Evolutionary conservation across 805 yeast species (phyloP), one percentile per base, ranked within the genome.

Genomic region (Lipomyces mesembrius): DNA sequence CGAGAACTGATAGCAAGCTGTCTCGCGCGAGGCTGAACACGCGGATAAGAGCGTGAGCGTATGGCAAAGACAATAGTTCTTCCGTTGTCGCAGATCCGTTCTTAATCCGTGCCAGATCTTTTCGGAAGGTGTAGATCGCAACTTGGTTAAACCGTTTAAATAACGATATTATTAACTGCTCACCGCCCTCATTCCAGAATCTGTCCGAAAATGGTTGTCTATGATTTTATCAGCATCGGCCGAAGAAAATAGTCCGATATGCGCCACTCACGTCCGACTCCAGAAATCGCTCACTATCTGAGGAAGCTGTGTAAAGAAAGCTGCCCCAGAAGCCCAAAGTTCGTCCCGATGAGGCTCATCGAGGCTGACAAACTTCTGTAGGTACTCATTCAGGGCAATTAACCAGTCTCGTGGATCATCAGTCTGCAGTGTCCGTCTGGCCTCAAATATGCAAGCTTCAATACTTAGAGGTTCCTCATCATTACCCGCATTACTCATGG

Each of bases 161-260:
- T n/a, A 66, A 57, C 35, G n/a, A 22, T 22, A 51, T n/a, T n/a
- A 59, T 32, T n/a, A 55, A 20, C n/a, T 62, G 53, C 12, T 25
- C 60, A 9, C 69, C 69, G 7, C 32, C 61, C 25, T 56, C 59
- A 6, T 35, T 51, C 69, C 69, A 66, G 46, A 58, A 65, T 9
- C 58, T 22, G 4, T 12, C 5, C 4, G 65, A 57, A 8, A 62
- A 9, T 8, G 64, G 63, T 2, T 55, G 59, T 34, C 68, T 65
- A 22, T 4, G 11, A 20, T 32, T 7, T 59, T 34, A 55, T 52
- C 35, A 37, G 32, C 49, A 43, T 43, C 9, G 11, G 20, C 20
- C 22, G 12, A 51, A n/a, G 7, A 9, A 3, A 11, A 27, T 17
- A 12, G 27, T 17, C 34, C 17, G 37, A n/a, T 20, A 35, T 5